A percentile compares a stretch with the other conserved stretches of the same genome.
Evolutionary conservation across 208 protist genomes (phyloP).

Genomic region (Trypanosoma caninum): DNA sequence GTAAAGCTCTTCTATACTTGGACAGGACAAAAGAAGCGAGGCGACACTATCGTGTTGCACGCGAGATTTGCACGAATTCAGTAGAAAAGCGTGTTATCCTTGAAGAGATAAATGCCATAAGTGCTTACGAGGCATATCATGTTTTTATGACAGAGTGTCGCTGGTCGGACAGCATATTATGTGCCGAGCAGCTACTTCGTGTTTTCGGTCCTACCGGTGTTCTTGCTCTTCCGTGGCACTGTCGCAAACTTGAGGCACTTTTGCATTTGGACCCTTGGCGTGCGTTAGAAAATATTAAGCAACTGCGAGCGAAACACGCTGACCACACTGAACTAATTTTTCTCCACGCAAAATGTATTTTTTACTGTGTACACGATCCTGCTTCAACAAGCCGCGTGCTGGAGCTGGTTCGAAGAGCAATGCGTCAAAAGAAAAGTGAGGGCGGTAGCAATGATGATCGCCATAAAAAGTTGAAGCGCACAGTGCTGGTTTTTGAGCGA

Average conservation of each 20-base stretch:
- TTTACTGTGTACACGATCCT: constrained; percentile 71
- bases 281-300: constrained; percentile 36
- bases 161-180: constrained; percentile 37
- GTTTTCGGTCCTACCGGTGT: constrained; percentile 36
- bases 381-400: constrained; percentile 37
- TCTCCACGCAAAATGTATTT: constrained; percentile 66
- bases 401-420: constrained; percentile 35
- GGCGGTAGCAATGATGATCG: constrained; percentile 45
- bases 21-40: constrained; percentile 31
- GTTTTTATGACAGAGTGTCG: constrained; percentile 31
- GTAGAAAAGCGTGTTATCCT: constrained; percentile 30
- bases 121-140: constrained; percentile 47
- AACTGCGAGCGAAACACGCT: constrained; percentile 30
- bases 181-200: constrained; percentile 32
- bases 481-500: constrained; percentile 49
- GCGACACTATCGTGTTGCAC: constrained; percentile 49
- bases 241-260: constrained; percentile 46
- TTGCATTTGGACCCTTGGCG: constrained; percentile 43
- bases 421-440: constrained; percentile 25
- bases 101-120: constrained; percentile 38
- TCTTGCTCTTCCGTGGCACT: constrained; percentile 44
- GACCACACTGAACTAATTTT: constrained; percentile 44
- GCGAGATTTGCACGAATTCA: constrained; percentile 27
- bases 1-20: constrained; percentile 48
- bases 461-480: constrained; percentile 41